Evolutionary conservation across 192 early-diverging fungal genomes (phyloP).

Genomic region (Dimargaris cristalligena): DNA sequence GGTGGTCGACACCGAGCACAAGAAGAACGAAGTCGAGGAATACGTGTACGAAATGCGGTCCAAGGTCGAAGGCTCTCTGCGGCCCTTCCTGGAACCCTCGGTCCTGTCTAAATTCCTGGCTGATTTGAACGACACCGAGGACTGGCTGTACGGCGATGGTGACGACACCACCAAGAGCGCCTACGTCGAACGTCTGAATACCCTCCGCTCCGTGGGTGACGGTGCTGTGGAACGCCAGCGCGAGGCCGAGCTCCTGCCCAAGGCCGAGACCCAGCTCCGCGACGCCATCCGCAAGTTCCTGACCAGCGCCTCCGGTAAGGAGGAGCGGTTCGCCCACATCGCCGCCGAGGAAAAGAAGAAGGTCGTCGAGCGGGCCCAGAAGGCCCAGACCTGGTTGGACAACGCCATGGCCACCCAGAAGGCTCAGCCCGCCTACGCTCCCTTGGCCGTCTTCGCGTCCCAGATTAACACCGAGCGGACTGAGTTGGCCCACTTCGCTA

Average conservation of each 20-base stretch:
- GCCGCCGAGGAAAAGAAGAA: constrained; percentile 67
- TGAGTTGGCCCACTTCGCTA: constrained; percentile 46
- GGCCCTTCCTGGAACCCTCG: constrained; percentile 52
- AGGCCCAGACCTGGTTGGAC: constrained; percentile 78
- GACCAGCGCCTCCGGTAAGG: constrained; percentile 43
- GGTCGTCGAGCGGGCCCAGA: constrained; percentile 53
- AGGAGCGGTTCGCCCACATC: constrained; percentile 75
- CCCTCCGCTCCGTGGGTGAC: constrained; percentile 64
- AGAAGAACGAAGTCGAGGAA: constrained; percentile 92
- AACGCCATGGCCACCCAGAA: constrained; percentile 58
- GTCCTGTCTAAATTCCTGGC: constrained; percentile 51
- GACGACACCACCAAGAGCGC: constrained; percentile 81
- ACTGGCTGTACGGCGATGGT: constrained; percentile 98
- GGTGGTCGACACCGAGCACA: constrained; percentile 81
- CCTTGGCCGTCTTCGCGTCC: constrained; percentile 45
- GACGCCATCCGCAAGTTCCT: constrained; percentile 59
- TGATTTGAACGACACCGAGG: constrained; percentile 65
- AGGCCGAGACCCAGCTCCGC: constrained; percentile 64
- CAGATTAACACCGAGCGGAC: constrained; percentile 67
- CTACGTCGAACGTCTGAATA: constrained; percentile 63
- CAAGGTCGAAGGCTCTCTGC: constrained; percentile 63
- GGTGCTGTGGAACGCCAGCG: constrained; percentile 65
- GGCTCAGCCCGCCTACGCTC: constrained; percentile 53
- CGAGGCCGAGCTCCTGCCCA: constrained; percentile 72
- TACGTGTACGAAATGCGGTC: constrained; percentile 90